phyloP scores from a whole-genome alignment of 352 stramenopile species.

The Phytopythium cucurbitacearum region DNA sequence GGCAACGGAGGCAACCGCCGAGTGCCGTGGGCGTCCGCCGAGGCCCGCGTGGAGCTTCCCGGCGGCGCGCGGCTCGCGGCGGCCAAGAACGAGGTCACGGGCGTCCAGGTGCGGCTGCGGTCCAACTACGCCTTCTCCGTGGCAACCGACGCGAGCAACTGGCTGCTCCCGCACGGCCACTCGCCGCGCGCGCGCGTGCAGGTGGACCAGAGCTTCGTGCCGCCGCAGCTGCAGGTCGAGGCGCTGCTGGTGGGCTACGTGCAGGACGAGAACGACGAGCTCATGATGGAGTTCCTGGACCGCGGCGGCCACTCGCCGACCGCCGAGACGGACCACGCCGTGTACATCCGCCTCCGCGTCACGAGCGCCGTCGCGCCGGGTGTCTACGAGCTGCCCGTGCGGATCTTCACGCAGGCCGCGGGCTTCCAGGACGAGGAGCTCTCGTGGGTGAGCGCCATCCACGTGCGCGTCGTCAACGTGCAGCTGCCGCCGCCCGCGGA shows the following conservation, averaged over 20 bases:
- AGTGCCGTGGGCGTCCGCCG: slow-evolving; percentile 27
- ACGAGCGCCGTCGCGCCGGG: slow-evolving; percentile 24
- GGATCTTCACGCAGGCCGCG: slow-evolving; percentile 57
- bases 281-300: slow-evolving; percentile 60
- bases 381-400: slow-evolving; percentile 60
- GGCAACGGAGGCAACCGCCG: slow-evolving; percentile 12
- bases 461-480: slow-evolving; percentile 49
- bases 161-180: slow-evolving; percentile 52
- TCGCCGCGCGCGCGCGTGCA: slow-evolving; percentile 48
- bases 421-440: slow-evolving; percentile 67
- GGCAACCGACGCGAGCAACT: slow-evolving; percentile 50
- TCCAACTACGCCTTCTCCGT: slow-evolving; percentile 55
- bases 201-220: slow-evolving; percentile 50
- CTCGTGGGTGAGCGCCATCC: slow-evolving; percentile 54
- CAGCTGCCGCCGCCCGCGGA: slow-evolving; percentile 36
- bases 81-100: slow-evolving; percentile 51
- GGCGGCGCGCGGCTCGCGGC: slow-evolving; percentile 41
- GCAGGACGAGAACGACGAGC: slow-evolving; percentile 49
- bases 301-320: slow-evolving; percentile 22
- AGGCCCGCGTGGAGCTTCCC: slow-evolving; percentile 22
- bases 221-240: slow-evolving; percentile 42
- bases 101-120: slow-evolving; percentile 45
- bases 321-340: slow-evolving; percentile 29
- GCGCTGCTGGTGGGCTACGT: slow-evolving; percentile 55
- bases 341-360: slow-evolving; percentile 59